Base-by-base conservation (phyloP, 306 rosid genomes). In the Sechiopsis laciniata region DNA sequence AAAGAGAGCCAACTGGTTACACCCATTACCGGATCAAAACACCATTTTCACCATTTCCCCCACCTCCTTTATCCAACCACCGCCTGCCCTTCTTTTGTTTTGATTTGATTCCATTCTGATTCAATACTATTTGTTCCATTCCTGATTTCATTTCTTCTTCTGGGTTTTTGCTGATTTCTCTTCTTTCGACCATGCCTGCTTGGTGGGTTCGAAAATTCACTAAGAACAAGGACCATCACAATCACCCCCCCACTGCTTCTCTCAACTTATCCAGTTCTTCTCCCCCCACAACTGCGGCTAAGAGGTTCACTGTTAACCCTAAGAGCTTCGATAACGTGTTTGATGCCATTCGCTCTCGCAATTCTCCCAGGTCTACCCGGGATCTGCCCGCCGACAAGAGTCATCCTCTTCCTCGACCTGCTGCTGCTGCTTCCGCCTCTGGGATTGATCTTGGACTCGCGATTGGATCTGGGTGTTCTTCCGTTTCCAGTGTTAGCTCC, bases 151-250 rank as follows among this genome's bases (percentile, higher is more conserved):
- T 26, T 26, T 26, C n/a, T n/a, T n/a, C n/a, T 26, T 21, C 46
- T 48, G 37, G 26, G 42, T 12, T 56, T 55, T 58, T n/a, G 15
- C 21, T 26, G 3, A 46, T 65, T 65, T 63, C 45, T 6, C n/a
- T 37, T 7, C 5, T 9, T 64, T 37, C 78, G 22, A 83, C 78
- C 79, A 90, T 93, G 98, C 97, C 97, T 72, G 89, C 86, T 72
- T 90, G 98, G 96, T 93, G 98, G 98, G 82, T 70, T 50, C 87
- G 68, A 60, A 93, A 87, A 75, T 82, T 88, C 15, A 45, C 83
- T 72, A 93, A 85, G 86, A 84, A 61, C 82, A 26, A 87, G 48
- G 86, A 82, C 2, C 83, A 81, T 6, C 84, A 78, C 53, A 81
- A 76, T 16, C 74, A 80, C 2, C 70, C 2, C n/a, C n/a, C 42